Percentiles rank a stretch among this genome's conserved stretches.
Conservation (phyloP, 768 basidiomycete genomes). For the Trametes maxima region DNA sequence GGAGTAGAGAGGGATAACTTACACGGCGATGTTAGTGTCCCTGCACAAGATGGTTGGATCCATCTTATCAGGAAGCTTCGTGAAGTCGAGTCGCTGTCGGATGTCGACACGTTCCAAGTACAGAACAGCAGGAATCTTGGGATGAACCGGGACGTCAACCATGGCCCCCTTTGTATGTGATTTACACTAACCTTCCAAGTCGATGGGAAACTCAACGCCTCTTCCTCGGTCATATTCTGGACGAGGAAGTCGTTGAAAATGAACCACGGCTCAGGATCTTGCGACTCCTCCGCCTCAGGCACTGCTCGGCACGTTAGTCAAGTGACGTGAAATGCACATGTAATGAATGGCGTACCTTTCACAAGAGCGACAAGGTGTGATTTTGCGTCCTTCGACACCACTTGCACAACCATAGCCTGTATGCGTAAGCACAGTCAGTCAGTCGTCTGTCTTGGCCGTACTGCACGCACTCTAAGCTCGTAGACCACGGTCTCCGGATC, state of each 20-base stretch:
- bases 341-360: constrained; percentile 64
- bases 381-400: constrained; percentile 66
- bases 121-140: constrained; percentile 83
- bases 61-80: constrained; percentile 60
- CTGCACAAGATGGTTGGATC: constrained; percentile 77
- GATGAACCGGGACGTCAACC: neutral
- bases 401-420: constrained; percentile 82
- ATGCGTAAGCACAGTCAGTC: neutral
- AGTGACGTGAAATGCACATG: too few relatives aligned
- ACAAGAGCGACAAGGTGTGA: constrained; percentile 90
- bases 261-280: constrained; percentile 66
- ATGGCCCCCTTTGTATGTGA: neutral
- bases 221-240: constrained; percentile 77
- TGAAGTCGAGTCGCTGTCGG: constrained; percentile 59
- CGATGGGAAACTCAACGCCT: constrained; percentile 86
- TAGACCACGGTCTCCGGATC: constrained; percentile 63
- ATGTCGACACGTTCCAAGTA: constrained; percentile 81
- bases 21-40: constrained; percentile 91
- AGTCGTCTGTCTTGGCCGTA: neutral
- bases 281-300: constrained; percentile 57
- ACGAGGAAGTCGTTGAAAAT: constrained; percentile 98
- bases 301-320: constrained; percentile 44
- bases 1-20: constrained; percentile 29
- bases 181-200: constrained; percentile 81
- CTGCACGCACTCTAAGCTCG: constrained; percentile 64